phyloP scores from a whole-genome alignment of 2,329 filamentous ascomycete genomes.

The Alternaria viburni region DNA sequence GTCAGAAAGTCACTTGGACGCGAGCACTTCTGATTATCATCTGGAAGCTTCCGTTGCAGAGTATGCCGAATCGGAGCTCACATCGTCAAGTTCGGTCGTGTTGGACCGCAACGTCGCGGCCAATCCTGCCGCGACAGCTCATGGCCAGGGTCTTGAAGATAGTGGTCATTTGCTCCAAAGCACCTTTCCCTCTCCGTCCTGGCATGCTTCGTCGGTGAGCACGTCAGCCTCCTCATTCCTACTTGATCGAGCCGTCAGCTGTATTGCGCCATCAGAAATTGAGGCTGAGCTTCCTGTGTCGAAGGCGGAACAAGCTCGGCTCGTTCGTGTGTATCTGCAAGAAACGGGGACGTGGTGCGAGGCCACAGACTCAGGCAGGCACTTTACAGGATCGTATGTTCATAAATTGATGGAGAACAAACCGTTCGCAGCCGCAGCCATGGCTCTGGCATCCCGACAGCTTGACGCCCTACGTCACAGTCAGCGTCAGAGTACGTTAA shows the following conservation, averaged over 20 bases:
- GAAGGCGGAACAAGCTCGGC: neutral
- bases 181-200: neutral
- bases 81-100: neutral
- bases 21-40: neutral
- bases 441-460: neutral
- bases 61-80: neutral
- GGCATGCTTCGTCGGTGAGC: neutral
- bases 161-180: neutral
- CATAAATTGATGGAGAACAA: neutral
- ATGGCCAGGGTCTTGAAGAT: neutral
- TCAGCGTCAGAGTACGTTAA: neutral
- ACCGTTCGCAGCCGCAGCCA: neutral
- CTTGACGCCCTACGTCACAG: neutral
- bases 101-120: neutral
- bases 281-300: neutral
- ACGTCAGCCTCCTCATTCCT: neutral
- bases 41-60: neutral
- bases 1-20: neutral
- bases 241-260: neutral
- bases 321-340: neutral
- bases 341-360: neutral
- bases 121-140: neutral
- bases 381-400: neutral
- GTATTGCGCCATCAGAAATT: neutral
- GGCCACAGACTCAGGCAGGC: neutral